phyloP scores from a whole-genome alignment of 179 eudicot genomes.

The Actinidia chinensis region DNA sequence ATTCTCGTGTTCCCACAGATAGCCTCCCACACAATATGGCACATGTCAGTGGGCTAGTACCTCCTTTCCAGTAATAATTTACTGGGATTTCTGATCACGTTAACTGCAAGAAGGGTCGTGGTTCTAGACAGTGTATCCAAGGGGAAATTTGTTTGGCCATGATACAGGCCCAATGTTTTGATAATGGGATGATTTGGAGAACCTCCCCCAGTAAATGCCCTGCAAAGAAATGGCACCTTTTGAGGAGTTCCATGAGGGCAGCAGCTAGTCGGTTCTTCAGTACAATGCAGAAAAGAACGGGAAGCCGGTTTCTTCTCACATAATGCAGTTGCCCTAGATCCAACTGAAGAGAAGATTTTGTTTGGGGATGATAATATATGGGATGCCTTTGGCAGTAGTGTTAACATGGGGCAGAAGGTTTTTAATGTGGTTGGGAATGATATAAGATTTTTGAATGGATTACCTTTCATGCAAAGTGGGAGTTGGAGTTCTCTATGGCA shows the following conservation, averaged over 20 bases:
- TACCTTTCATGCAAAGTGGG: slow-evolving; percentile 71
- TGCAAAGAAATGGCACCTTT: slow-evolving; percentile 40
- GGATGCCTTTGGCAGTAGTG: slow-evolving; percentile 83
- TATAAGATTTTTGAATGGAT: slow-evolving; percentile 34
- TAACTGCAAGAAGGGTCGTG: slow-evolving; percentile 41
- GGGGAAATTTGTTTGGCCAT: slow-evolving; percentile 47
- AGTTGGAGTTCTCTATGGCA: slow-evolving; percentile 99
- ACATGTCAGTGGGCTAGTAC: slow-evolving; percentile 31
- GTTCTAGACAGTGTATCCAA: slow-evolving; percentile 43
- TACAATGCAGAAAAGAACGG: slow-evolving; percentile 42
- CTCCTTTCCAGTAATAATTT: slow-evolving; percentile 52
- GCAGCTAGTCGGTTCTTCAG: slow-evolving; percentile 42
- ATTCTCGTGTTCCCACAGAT: slow-evolving; percentile 29
- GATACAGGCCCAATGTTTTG: slow-evolving; percentile 44
- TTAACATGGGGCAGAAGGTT: slow-evolving; percentile 41
- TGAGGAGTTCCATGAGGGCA: slow-evolving; percentile 40
- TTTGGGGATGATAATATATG: slow-evolving; percentile 91
- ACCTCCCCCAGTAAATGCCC: slow-evolving; percentile 44
- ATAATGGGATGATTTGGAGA: slow-evolving; percentile 41
- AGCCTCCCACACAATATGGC: slow-evolving; percentile 35
- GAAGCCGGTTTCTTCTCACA: slow-evolving; percentile 43
- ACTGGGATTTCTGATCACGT: slow-evolving; percentile 46
- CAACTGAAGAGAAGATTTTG: slow-evolving; percentile 88
- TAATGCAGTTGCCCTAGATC: slow-evolving; percentile 65
- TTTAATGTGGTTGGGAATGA: too few species aligned